Evolutionary conservation across 352 stramenopile species (phyloP), one percentile per base, ranked within the genome.

Genomic region (Paralagenidium karlingii): DNA sequence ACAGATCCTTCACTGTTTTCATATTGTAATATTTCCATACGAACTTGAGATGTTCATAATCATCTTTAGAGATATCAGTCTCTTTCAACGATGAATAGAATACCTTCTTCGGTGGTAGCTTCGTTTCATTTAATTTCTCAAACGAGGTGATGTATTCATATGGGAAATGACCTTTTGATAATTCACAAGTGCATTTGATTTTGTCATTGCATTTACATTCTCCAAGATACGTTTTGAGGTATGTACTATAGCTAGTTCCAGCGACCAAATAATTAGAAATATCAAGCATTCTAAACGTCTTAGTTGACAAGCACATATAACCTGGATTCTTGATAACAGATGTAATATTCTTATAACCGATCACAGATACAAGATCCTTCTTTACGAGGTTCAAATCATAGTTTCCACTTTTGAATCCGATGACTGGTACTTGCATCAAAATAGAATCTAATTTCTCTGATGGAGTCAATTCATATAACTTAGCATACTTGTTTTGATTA

Each of bases 61-160:
- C 54, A 30, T 46, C 43, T 44, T 52, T 25, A 33, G 9, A 51
- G 34, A 56, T 52, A 9, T 24, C 30, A 22, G 24, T 61, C 9
- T 33, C 32, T 26, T 26, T 15, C 1, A 55, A 39, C 8, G 39
- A 52, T 8, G n/a, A 40, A 31, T 63, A 37, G 21, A 63, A 63
- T 19, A 41, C 47, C 43, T 19, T 36, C 8, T 58, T 45, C 10
- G 55, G 45, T 29, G 52, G 52, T 1, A 62, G 11, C 16, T 9
- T 29, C 19, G 45, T 49, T 33, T 61, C 38, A 20, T 51, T 49
- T 6, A 60, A 47, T 4, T 50, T 44, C 16, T 58, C 24, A 30
- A 60, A 67, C 0, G 16, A 31, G 7, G 39, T 62, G 15, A 66
- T 60, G 22, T 60, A 67, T 25, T 67, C 50, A n/a, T 67, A 55